Percentiles rank a stretch among this genome's conserved stretches.
These are phyloP conservation scores for Rhodotorula sp. DNA, from an alignment of 1,284 basidiomycete species.

Conservation along the genomic window DNA sequence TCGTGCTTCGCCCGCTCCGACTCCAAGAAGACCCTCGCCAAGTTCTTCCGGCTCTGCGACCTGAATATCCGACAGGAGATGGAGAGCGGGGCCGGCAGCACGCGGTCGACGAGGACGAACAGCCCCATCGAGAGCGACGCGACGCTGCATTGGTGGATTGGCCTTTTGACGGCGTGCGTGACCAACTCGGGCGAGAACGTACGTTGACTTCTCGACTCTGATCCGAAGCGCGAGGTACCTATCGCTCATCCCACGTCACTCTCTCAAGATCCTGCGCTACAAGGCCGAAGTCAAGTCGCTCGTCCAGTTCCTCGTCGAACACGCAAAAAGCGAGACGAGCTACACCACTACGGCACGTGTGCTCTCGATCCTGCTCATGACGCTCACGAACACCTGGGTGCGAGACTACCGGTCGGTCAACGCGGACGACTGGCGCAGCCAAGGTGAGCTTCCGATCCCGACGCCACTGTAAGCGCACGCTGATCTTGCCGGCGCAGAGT, in stretches of 20 bases:
- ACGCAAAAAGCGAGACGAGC: conserved; percentile 84
- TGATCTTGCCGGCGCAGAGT: conserved; percentile 17
- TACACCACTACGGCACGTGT: conserved; percentile 79
- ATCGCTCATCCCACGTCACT: too few relatives aligned
- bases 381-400: conserved; percentile 76
- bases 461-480: neutral
- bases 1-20: conserved; percentile 79
- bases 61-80: conserved; percentile 82
- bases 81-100: conserved; percentile 85
- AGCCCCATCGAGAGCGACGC: conserved; percentile 84
- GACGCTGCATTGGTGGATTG: conserved; percentile 87
- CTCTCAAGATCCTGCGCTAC: conserved; percentile 64
- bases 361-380: conserved; percentile 73
- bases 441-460: conserved; percentile 56
- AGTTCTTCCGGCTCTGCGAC: conserved; percentile 71
- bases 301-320: conserved; percentile 67
- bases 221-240: too few relatives aligned
- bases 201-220: conserved; percentile 48
- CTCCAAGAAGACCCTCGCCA: conserved; percentile 72
- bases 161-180: conserved; percentile 73
- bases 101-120: conserved; percentile 81
- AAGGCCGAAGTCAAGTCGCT: conserved; percentile 68
- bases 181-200: conserved; percentile 68
- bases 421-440: conserved; percentile 71
- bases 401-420: conserved; percentile 81